Percentiles rank a stretch among this genome's conserved stretches.
These are phyloP conservation scores for Begonia loranthoides DNA, from an alignment of 306 rosid species.

Conservation along the genomic window DNA sequence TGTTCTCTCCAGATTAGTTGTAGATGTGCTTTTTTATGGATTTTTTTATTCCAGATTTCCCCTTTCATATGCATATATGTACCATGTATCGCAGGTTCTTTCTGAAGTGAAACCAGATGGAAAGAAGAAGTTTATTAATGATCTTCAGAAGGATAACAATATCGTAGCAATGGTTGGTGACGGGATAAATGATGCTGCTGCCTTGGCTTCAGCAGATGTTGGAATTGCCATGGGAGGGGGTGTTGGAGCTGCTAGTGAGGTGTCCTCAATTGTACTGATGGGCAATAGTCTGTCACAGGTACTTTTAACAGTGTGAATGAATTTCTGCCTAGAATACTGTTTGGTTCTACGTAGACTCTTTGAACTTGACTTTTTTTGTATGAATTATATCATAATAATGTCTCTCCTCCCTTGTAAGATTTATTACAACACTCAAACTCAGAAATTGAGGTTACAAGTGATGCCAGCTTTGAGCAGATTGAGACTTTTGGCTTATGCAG, in stretches of 20 bases:
- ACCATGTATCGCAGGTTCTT: slow-evolving; percentile 37
- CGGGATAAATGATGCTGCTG: slow-evolving; percentile 97
- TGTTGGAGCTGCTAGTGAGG: slow-evolving; percentile 99
- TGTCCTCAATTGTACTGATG: slow-evolving; percentile 83
- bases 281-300: slow-evolving; percentile 92
- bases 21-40: too few species aligned
- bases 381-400: too few species aligned
- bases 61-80: neutral
- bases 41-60: too few species aligned
- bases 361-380: too few species aligned
- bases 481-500: too few species aligned
- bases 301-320: slow-evolving; percentile 1
- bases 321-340: neutral
- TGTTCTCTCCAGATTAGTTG: too few species aligned
- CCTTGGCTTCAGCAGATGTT: slow-evolving; percentile 78
- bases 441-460: neutral
- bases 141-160: slow-evolving; percentile 48
- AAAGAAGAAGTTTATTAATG: slow-evolving; percentile 58
- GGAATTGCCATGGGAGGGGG: slow-evolving; percentile 96
- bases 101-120: slow-evolving; percentile 78
- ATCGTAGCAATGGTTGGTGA: slow-evolving; percentile 96
- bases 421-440: neutral
- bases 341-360: neutral
- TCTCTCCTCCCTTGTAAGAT: neutral
- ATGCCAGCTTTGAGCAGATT: too few species aligned